These are phyloP conservation scores for Xylaria scruposa DNA, from an alignment of 495 filamentous ascomycete species.

Conservation along the genomic window DNA sequence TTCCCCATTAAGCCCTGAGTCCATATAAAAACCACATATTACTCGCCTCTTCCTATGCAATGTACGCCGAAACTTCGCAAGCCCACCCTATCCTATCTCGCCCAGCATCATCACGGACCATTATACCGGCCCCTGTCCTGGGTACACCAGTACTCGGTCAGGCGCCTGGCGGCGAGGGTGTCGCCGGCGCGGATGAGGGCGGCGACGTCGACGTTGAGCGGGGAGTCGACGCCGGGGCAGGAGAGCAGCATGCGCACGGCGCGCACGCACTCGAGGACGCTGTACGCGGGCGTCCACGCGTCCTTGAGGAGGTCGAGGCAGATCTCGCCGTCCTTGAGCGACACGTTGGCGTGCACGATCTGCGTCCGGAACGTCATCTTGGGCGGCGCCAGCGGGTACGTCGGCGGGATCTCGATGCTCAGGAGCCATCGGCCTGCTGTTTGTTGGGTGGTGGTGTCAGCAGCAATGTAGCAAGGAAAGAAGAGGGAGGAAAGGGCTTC, in stretches of 20 bases:
- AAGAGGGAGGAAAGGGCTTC: too few species aligned
- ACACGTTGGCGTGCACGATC: conserved; percentile 87
- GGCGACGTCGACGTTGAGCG: conserved; percentile 89
- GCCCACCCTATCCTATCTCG: neutral
- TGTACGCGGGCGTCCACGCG: conserved; percentile 85
- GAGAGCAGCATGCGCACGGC: conserved; percentile 78
- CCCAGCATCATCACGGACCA: conserved; percentile 37
- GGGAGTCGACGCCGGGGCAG: conserved; percentile 79
- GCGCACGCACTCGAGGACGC: conserved; percentile 75
- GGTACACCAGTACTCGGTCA: conserved; percentile 81
- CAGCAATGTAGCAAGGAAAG: too few species aligned
- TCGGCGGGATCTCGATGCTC: conserved; percentile 72
- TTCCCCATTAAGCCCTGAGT: neutral
- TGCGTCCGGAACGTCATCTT: conserved; percentile 77
- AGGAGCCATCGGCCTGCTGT: conserved; percentile 86
- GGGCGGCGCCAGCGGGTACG: conserved; percentile 81
- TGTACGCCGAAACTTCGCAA: neutral
- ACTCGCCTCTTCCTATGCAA: neutral
- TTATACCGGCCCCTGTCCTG: conserved; percentile 58
- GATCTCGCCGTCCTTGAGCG: conserved; percentile 84
- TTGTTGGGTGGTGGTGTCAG: conserved; percentile 16
- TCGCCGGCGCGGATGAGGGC: conserved; percentile 78
- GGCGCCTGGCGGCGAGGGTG: conserved; percentile 72
- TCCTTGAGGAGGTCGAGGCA: conserved; percentile 87
- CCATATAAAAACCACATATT: neutral